phyloP scores from a whole-genome alignment of 1,284 basidiomycete genomes.

The Ceraceosorus bombacis region DNA sequence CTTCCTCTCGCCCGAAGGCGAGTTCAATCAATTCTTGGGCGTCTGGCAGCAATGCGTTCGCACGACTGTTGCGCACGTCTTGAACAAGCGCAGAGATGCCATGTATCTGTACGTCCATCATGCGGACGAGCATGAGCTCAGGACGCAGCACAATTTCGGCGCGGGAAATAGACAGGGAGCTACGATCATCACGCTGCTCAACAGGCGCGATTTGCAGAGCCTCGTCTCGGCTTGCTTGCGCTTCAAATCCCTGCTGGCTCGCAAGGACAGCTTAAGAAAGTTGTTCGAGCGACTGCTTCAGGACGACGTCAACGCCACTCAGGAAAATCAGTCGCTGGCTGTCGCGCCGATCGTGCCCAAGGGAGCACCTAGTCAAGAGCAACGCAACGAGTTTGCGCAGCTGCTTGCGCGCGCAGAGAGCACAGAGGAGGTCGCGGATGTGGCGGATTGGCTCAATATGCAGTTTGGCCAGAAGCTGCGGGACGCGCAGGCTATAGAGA shows the following conservation, averaged over 20 bases:
- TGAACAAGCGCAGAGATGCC: constrained; percentile 79
- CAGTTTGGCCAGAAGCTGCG: constrained; percentile 58
- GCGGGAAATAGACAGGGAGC: constrained; percentile 15
- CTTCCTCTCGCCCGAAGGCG: constrained; percentile 58
- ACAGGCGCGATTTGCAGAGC: constrained; percentile 46
- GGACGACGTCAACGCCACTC: background rate
- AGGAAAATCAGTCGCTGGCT: background rate
- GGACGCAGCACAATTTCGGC: background rate
- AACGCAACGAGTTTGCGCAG: constrained; percentile 25
- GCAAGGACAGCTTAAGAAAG: constrained; percentile 37
- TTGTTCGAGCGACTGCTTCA: constrained; percentile 22
- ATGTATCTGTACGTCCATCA: constrained; percentile 92
- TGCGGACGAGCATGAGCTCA: constrained; percentile 72
- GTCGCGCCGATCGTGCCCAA: background rate
- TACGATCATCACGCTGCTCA: constrained; percentile 30
- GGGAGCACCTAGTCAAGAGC: constrained; percentile 1
- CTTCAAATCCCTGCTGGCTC: constrained; percentile 38
- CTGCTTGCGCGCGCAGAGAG: constrained; percentile 50
- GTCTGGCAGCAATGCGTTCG: constrained; percentile 74
- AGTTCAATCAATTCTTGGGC: constrained; percentile 58
- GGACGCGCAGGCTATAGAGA: constrained; percentile 48
- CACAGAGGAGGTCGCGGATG: constrained; percentile 83
- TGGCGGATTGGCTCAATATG: constrained; percentile 81
- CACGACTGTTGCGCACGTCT: constrained; percentile 71
- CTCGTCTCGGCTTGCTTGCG: constrained; percentile 62